Evolutionary conservation across 2,329 filamentous ascomycete species (phyloP).

Genomic region (Orbilia oligospora): DNA sequence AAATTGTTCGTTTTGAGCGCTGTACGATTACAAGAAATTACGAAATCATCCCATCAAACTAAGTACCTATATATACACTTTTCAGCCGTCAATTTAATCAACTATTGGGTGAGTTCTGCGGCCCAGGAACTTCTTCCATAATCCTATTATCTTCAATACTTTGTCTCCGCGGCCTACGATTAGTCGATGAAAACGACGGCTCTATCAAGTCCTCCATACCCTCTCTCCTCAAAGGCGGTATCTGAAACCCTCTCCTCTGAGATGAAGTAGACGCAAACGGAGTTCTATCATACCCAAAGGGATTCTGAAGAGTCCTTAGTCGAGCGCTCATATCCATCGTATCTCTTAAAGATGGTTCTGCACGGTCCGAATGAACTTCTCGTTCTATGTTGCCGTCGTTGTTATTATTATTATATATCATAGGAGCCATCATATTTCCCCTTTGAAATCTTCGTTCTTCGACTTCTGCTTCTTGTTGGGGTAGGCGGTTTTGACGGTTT

Average conservation of each 20-base stretch:
- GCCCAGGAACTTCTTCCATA: not conserved
- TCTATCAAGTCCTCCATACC: not conserved
- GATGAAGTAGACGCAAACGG: conserved; percentile 1
- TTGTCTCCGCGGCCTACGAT: not conserved
- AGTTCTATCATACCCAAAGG: not conserved
- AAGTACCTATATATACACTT: no score
- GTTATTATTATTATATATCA: no score
- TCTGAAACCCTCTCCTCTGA: not conserved
- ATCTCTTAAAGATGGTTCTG: no score
- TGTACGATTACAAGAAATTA: no score
- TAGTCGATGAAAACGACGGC: not conserved
- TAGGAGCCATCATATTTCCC: not conserved
- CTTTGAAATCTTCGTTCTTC: not conserved
- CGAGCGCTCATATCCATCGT: not conserved
- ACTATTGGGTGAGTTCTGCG: not conserved
- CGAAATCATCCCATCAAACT: no score
- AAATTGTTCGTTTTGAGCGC: not conserved
- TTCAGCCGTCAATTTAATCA: no score
- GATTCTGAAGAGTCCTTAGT: not conserved
- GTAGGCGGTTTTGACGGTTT: not conserved
- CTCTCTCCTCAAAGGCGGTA: not conserved
- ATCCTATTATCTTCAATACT: not conserved
- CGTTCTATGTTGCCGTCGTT: no score
- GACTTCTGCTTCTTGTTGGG: not conserved
- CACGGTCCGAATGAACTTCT: no score